Conservation (phyloP, 2,329 filamentous ascomycete genomes). For the Penicillium sclerotiorum region DNA sequence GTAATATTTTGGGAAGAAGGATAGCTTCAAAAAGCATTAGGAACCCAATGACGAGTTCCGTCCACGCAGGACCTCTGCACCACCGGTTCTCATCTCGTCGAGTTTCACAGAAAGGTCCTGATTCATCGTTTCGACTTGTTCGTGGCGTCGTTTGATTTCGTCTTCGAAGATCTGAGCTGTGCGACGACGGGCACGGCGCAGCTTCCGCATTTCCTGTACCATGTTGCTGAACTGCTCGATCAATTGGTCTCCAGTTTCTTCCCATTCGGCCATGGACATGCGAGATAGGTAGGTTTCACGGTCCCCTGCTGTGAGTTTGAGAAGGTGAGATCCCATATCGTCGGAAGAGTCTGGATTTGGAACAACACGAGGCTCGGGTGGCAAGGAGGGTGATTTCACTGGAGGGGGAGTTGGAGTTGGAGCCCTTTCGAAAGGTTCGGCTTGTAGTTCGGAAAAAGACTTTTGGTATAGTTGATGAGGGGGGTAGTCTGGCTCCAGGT, state of each 20-base stretch:
- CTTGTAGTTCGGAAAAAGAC: constrained; percentile 51
- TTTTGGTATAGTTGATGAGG: constrained; percentile 48
- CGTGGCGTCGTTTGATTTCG: constrained; percentile 58
- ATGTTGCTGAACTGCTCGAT: constrained; percentile 57
- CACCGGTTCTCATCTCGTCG: constrained; percentile 57
- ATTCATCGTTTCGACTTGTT: constrained; percentile 53
- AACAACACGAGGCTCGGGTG: constrained; percentile 20
- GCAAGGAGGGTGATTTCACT: constrained; percentile 23
- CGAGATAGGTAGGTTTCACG: constrained; percentile 56
- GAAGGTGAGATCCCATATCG: constrained; percentile 42
- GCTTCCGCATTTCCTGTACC: constrained; percentile 54
- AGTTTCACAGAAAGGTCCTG: constrained; percentile 53
- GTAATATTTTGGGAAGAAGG: neutral
- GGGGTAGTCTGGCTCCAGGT: constrained; percentile 53
- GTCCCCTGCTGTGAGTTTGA: constrained; percentile 39
- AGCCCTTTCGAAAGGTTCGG: constrained; percentile 53
- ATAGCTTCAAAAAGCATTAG: neutral
- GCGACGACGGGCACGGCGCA: constrained; percentile 57
- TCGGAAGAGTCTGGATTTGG: constrained; percentile 25
- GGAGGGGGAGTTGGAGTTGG: constrained; percentile 34
- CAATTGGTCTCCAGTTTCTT: constrained; percentile 64
- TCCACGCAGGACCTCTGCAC: constrained; percentile 55
- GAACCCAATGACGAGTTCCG: constrained; percentile 28
- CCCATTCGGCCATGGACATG: constrained; percentile 60
- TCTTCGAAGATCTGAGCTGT: constrained; percentile 57